These are phyloP conservation scores for Penicillium digitatum DNA, from an alignment of 2,329 filamentous ascomycete species.

Conservation along the genomic window DNA sequence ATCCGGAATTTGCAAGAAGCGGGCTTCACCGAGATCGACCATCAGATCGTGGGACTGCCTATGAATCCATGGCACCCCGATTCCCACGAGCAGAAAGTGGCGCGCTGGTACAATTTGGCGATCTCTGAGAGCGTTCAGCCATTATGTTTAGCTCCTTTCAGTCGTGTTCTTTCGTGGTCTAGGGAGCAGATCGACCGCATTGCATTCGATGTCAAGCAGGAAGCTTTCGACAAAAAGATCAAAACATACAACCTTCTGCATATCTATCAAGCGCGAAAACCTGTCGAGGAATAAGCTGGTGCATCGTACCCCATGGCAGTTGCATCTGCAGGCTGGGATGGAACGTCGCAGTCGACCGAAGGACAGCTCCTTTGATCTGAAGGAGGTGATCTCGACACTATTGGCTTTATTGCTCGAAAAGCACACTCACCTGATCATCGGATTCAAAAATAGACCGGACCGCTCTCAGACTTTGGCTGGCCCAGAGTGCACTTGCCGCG, in stretches of 20 bases:
- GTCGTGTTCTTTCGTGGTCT: slow-evolving; percentile 59
- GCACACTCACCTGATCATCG: neutral
- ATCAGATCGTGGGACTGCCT: slow-evolving; percentile 65
- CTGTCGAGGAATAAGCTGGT: slow-evolving; percentile 18
- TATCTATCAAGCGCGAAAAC: slow-evolving; percentile 44
- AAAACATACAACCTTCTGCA: slow-evolving; percentile 63
- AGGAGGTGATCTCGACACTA: neutral
- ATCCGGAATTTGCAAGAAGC: slow-evolving; percentile 59
- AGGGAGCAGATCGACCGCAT: slow-evolving; percentile 61
- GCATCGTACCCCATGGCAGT: neutral
- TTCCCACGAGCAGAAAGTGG: slow-evolving; percentile 62
- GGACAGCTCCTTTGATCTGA: neutral
- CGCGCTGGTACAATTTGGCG: slow-evolving; percentile 78
- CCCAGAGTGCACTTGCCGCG: slow-evolving; percentile 1
- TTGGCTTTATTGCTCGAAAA: neutral
- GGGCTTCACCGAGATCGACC: slow-evolving; percentile 76
- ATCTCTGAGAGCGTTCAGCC: slow-evolving; percentile 70
- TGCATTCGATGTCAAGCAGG: slow-evolving; percentile 59
- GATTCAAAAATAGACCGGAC: neutral
- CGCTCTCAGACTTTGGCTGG: slow-evolving; percentile 6
- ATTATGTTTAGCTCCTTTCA: slow-evolving; percentile 69
- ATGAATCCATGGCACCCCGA: slow-evolving; percentile 70
- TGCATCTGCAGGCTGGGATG: neutral
- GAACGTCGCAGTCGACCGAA: neutral
- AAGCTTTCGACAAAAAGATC: slow-evolving; percentile 65